Base-by-base conservation (phyloP, 768 basidiomycete species). In the Ramaria rubella region DNA sequence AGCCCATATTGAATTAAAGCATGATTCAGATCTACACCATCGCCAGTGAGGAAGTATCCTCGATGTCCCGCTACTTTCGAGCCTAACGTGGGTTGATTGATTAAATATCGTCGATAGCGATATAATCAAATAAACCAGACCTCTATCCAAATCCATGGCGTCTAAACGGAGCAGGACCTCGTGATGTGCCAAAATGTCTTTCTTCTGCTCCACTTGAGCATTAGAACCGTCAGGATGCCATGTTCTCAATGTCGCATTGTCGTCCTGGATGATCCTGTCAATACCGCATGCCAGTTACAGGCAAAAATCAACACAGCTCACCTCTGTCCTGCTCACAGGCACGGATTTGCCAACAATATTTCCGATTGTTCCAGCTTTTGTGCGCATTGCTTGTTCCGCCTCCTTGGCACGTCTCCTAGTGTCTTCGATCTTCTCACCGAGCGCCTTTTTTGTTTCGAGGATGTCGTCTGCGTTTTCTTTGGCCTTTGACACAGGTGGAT, bases 21-120 rank as follows among this genome's bases (percentile, higher is more conserved):
- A 70, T 94, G 96, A 70, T 98, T 99, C 42, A 99, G 81, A 72
- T 98, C 95, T 62, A 99, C 81, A 49, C 96, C 96, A 64, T 97
- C 94, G 70, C 90, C 87, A 5, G 85, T 94, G 36, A 98, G 79
- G 80, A 92, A 99, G 77, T 90, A 99, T 0, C 95, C 96, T 70
- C 96, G 79, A 75, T 99, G 96, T 1, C 96, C 96, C 9, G 87
- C 81, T 51, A 97, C 81, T 74, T 98, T 99, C 45, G 91, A 81
- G 49, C 92, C 90, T 93, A 60, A 8, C 15, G 24, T 14, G 27
- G 17, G 17, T 44, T 45, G 3, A 30, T 23, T 14, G 17, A 30
- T 33, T 11, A 53, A 15, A 36, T 19, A 33, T 11, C 36, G 11
- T 38, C n/a, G 36, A n/a, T 38, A 38, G 11, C 11, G 36, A 38